phyloP scores from a whole-genome alignment of 345 rosid genomes.

The Abelmoschus esculentus region DNA sequence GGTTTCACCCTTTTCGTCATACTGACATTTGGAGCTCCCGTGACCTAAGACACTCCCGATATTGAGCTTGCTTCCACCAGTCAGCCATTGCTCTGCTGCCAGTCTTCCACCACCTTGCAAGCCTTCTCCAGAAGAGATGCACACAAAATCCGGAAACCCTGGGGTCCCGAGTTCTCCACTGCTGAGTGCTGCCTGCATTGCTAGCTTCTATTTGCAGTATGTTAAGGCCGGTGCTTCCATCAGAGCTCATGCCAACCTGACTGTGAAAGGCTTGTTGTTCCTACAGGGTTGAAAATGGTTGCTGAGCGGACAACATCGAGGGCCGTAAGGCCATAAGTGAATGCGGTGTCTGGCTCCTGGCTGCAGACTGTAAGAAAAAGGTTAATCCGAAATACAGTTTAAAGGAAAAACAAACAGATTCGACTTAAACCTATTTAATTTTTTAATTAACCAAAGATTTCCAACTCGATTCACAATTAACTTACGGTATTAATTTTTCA shows the following conservation, averaged over 20 bases:
- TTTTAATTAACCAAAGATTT: too few relatives aligned
- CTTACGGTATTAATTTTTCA: too few relatives aligned
- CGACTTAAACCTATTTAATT: too few relatives aligned
- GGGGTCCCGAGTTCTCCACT: slow-evolving; percentile 41
- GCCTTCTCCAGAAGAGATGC: slow-evolving; percentile 29
- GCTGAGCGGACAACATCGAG: slow-evolving; percentile 78
- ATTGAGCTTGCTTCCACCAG: slow-evolving; percentile 75
- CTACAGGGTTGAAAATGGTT: slow-evolving; percentile 57
- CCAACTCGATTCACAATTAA: too few relatives aligned
- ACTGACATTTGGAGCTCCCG: slow-evolving; percentile 56
- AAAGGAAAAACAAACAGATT: too few relatives aligned
- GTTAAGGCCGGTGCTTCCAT: slow-evolving; percentile 50
- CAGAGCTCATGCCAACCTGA: slow-evolving; percentile 87
- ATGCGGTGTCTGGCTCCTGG: too few relatives aligned
- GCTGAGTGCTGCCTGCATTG: slow-evolving; percentile 58
- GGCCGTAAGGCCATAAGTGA: slow-evolving; percentile 83
- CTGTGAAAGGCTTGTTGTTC: slow-evolving; percentile 76
- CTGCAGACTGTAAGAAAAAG: too few relatives aligned
- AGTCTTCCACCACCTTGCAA: slow-evolving; percentile 25
- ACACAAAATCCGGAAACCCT: slow-evolving; percentile 63
- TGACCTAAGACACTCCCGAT: slow-evolving; percentile 50
- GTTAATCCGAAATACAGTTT: too few relatives aligned
- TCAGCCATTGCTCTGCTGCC: slow-evolving; percentile 34
- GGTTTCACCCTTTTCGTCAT: slow-evolving; percentile 73
- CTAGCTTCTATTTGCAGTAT: slow-evolving; percentile 51